Conservation (phyloP, 2,329 filamentous ascomycete genomes). For the Colletotrichum aenigma region DNA sequence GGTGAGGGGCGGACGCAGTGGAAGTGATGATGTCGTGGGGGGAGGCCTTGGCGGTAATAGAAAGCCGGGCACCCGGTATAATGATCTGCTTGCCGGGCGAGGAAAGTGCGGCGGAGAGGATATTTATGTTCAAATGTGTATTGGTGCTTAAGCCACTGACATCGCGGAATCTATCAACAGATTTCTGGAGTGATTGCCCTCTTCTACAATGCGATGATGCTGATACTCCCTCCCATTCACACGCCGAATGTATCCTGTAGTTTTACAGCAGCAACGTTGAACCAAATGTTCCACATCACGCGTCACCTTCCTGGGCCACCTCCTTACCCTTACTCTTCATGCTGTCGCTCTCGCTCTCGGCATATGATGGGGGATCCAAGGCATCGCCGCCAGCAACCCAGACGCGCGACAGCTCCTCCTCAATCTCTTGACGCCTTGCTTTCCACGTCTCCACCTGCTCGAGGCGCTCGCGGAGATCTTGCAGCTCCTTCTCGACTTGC, state of each 20-base stretch:
- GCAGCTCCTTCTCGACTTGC: slow-evolving; percentile 88
- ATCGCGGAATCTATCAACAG: slow-evolving; percentile 11
- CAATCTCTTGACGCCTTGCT: slow-evolving; percentile 77
- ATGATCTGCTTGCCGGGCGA: not conserved
- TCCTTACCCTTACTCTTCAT: slow-evolving; percentile 15
- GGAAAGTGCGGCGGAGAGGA: not conserved
- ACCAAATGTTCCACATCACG: not conserved
- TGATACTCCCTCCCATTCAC: not conserved
- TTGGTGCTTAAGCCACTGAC: not conserved
- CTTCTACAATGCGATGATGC: not conserved
- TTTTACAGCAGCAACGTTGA: not conserved
- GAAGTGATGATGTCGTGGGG: not conserved
- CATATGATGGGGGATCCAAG: slow-evolving; percentile 53
- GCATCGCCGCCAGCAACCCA: slow-evolving; percentile 60
- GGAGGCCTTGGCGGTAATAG: not conserved
- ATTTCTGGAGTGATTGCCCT: not conserved
- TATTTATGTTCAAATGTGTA: not conserved
- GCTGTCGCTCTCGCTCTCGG: slow-evolving; percentile 25
- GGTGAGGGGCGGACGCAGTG: not conserved
- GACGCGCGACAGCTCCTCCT: slow-evolving; percentile 74
- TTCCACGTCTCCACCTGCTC: slow-evolving; percentile 87
- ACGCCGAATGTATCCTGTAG: not conserved
- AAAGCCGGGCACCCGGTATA: not conserved
- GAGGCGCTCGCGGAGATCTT: slow-evolving; percentile 80
- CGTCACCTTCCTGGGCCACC: slow-evolving; percentile 7